A percentile compares a stretch with the other conserved stretches of the same genome.
Conservation (phyloP, 805 yeast species). For the Ascoidea asiatica region DNA sequence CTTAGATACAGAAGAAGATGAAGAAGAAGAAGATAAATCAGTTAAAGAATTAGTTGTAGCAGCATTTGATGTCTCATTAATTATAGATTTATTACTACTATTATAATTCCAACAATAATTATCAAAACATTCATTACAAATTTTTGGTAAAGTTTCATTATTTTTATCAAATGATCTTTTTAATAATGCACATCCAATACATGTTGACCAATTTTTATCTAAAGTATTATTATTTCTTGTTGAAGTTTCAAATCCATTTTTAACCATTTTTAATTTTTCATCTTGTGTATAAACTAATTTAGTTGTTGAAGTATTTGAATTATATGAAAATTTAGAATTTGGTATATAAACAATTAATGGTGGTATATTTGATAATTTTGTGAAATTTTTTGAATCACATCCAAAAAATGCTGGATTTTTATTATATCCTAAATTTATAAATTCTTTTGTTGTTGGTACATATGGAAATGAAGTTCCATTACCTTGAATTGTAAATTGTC, state of each 20-base stretch:
- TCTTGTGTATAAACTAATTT: slow-evolving; percentile 43
- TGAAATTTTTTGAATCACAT: slow-evolving; percentile 46
- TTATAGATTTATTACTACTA: too few species aligned
- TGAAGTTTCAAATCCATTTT: slow-evolving; percentile 61
- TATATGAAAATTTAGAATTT: slow-evolving; percentile 48
- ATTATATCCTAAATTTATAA: slow-evolving; percentile 24
- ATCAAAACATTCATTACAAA: slow-evolving; percentile 57
- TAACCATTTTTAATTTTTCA: slow-evolving; percentile 43
- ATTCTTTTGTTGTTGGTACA: background rate
- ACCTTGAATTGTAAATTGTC: slow-evolving; percentile 4
- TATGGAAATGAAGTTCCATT: background rate
- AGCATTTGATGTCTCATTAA: too few species aligned
- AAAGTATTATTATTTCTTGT: slow-evolving; percentile 53
- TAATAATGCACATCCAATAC: slow-evolving; percentile 72
- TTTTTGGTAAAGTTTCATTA: slow-evolving; percentile 40
- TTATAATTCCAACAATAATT: slow-evolving; percentile 54
- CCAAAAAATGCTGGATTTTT: slow-evolving; percentile 62
- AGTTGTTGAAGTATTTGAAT: slow-evolving; percentile 58
- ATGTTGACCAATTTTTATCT: slow-evolving; percentile 54
- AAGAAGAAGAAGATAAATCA: too few species aligned
- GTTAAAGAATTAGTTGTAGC: too few species aligned
- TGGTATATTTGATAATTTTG: slow-evolving; percentile 40
- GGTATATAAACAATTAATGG: slow-evolving; percentile 71
- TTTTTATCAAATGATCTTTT: slow-evolving; percentile 64
- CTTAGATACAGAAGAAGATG: background rate